Evolutionary conservation across 257 asterid genomes (phyloP).

Genomic region (Rehmannia glutinosa): DNA sequence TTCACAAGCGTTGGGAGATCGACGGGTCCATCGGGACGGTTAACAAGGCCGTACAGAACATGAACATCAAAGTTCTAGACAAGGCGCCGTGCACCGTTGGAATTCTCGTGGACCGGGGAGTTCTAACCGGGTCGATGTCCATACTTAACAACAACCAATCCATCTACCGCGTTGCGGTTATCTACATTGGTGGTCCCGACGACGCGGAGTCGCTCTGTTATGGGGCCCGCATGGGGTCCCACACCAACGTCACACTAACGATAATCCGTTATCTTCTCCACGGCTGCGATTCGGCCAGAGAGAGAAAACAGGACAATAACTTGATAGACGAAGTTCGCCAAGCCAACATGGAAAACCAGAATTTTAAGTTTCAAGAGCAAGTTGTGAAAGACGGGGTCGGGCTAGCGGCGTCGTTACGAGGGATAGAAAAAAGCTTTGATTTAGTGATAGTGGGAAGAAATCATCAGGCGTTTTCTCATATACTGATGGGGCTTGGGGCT

Average conservation of each 20-base stretch:
- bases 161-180: constrained; percentile 43
- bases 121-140: constrained; percentile 34
- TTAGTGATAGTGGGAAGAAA: constrained; percentile 54
- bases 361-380: constrained; percentile 56
- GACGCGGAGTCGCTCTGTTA: constrained; percentile 71
- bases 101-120: constrained; percentile 58
- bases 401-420: constrained; percentile 41
- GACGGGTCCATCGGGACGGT: constrained; percentile 58
- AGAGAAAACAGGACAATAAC: constrained; percentile 48
- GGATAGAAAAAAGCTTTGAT: constrained; percentile 38
- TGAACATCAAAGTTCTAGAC: constrained; percentile 52
- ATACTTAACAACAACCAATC: constrained; percentile 36
- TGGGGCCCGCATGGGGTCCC: constrained; percentile 58
- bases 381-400: constrained; percentile 73
- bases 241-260: constrained; percentile 43
- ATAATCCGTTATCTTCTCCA: constrained; percentile 54
- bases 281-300: constrained; percentile 54
- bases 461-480: constrained; percentile 53
- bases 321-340: constrained; percentile 56
- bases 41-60: constrained; percentile 38
- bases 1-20: constrained; percentile 70
- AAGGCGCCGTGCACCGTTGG: constrained; percentile 65
- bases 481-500: constrained; percentile 54
- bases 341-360: constrained; percentile 42
- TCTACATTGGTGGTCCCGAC: constrained; percentile 73